Base-by-base conservation (phyloP, 768 basidiomycete genomes). In the Gelatoporia subvermispora region DNA sequence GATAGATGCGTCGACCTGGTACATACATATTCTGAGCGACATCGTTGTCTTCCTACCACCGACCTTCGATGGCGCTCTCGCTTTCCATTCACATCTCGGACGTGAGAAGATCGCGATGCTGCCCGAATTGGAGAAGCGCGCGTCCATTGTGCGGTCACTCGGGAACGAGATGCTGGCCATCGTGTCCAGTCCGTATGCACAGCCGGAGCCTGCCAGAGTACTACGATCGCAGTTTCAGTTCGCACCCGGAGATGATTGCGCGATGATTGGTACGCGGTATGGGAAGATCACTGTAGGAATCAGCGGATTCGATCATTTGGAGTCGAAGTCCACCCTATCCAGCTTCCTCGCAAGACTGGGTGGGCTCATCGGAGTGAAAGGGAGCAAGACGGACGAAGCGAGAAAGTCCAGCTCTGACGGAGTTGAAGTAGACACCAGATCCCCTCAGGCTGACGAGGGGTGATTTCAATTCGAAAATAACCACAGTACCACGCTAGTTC, bases 231-330 rank as follows among this genome's bases (percentile, higher is more conserved):
- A 31, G 13, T 31, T 31, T 13, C 5, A 31, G 28, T 7, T 13
- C 7, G n/a, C 38, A 16, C 28, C 28, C 28, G 38, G 38, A 8
- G 47, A 48, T 5, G 52, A 58, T 45, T 48, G 45, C 35, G 48
- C 45, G 25, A 37, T 53, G 35, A 47, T 54, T 24, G 42, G 57
- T 21, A 47, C 57, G 37, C 47, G 47, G 7, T 45, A 55, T 31
- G 57, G 57, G n/a, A 50, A 49, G 37, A 41, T 58, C 39, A 44
- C 46, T 35, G 25, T 58, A n/a, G 57, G 57, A 11, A 41, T 58
- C 43, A 53, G 49, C 38, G 57, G 57, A 21, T 10, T 49, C 20
- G 57, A 58, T 48, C 25, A 21, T 34, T 18, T 52, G 17, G 24
- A 35, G n/a, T n/a, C n/a, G n/a, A n/a, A n/a, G n/a, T n/a, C n/a